A percentile compares a stretch with the other conserved stretches of the same genome.
phyloP scores from a whole-genome alignment of 257 asterid genomes.

The Solanum gracilifrons region DNA sequence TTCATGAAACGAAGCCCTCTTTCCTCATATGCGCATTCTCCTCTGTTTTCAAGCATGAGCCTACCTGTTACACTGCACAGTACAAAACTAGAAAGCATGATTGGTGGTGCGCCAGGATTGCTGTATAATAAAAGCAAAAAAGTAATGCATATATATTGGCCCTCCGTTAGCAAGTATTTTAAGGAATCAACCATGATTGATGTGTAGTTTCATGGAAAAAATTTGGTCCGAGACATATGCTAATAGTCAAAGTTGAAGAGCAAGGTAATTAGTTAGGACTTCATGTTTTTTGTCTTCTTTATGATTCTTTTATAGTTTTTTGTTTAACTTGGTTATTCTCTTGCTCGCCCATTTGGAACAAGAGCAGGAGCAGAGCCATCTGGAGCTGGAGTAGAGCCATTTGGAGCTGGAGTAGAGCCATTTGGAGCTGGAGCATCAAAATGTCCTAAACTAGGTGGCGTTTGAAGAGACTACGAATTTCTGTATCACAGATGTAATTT shows the following conservation, averaged over 20 bases:
- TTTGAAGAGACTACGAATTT: too few species aligned
- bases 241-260: neutral
- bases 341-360: neutral
- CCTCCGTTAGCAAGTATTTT: neutral
- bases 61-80: too few species aligned
- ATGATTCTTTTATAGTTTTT: neutral
- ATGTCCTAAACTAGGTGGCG: neutral
- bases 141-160: neutral
- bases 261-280: neutral
- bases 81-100: too few species aligned
- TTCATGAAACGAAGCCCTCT: too few species aligned
- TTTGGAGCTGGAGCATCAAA: neutral
- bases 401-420: too few species aligned
- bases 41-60: too few species aligned
- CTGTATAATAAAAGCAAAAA: too few species aligned
- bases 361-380: neutral
- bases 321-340: neutral
- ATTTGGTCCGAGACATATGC: neutral
- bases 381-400: too few species aligned
- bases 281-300: neutral
- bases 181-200: neutral
- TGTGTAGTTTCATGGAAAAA: neutral
- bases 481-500: too few species aligned
- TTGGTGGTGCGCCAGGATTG: too few species aligned
- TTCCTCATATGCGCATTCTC: too few species aligned